A percentile compares a stretch with the other conserved stretches of the same genome.
These are phyloP conservation scores for Rhamnella rubrinervis DNA, from an alignment of 331 rosid genomes.

Conservation along the genomic window DNA sequence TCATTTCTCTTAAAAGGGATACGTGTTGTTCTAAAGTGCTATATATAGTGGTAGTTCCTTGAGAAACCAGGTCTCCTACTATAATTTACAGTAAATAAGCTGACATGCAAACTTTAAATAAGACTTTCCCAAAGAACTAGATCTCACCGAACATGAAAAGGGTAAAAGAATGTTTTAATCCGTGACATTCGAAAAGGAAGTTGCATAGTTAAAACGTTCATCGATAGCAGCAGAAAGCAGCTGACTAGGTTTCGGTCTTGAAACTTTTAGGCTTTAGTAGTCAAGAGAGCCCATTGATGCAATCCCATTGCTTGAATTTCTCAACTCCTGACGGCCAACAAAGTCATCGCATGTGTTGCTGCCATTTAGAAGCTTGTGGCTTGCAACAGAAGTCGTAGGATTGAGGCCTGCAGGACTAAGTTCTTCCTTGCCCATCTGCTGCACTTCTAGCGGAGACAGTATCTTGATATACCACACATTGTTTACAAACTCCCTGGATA, in stretches of 20 bases:
- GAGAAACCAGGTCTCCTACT: slow-evolving; percentile 40
- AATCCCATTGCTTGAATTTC: slow-evolving; percentile 56
- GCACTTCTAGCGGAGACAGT: slow-evolving; percentile 65
- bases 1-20: slow-evolving; percentile 17
- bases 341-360: slow-evolving; percentile 47
- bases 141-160: slow-evolving; percentile 33
- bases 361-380: slow-evolving; percentile 38
- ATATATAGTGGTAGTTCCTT: slow-evolving; percentile 26
- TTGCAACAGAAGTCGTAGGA: slow-evolving; percentile 36
- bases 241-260: not conserved
- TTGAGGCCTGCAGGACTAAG: slow-evolving; percentile 32
- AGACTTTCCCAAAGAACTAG: slow-evolving; percentile 30
- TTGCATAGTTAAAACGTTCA: slow-evolving; percentile 19
- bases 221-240: slow-evolving; percentile 12
- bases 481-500: slow-evolving; percentile 72
- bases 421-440: slow-evolving; percentile 65
- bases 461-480: slow-evolving; percentile 64
- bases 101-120: slow-evolving; percentile 38
- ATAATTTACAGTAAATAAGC: slow-evolving; percentile 62
- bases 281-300: slow-evolving; percentile 54
- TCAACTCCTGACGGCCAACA: slow-evolving; percentile 40
- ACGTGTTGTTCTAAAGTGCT: slow-evolving; percentile 17
- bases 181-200: slow-evolving; percentile 22
- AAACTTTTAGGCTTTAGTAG: slow-evolving; percentile 29
- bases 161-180: slow-evolving; percentile 35